Percentiles rank a stretch among this genome's conserved stretches.
Evolutionary conservation across 768 basidiomycete species (phyloP).

Genomic region (Saitozyma sp.): DNA sequence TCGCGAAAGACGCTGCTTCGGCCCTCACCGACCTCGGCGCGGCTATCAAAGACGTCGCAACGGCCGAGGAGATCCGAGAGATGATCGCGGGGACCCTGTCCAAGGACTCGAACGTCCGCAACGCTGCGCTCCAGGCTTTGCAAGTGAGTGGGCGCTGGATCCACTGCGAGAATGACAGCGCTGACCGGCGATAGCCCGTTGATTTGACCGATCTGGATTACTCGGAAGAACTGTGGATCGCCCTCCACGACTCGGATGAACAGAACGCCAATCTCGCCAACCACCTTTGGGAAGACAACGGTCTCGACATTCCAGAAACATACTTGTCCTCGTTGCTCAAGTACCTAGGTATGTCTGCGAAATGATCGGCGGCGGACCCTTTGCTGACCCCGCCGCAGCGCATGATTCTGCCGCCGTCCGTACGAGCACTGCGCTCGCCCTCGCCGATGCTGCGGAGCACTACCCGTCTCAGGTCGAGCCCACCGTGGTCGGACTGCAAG

Average conservation of each 20-base stretch:
- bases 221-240: slow-evolving; percentile 83
- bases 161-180: neutral
- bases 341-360: slow-evolving; percentile 63
- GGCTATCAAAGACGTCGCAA: slow-evolving; percentile 68
- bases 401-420: slow-evolving; percentile 82
- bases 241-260: slow-evolving; percentile 83
- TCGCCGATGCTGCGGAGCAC: slow-evolving; percentile 73
- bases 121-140: slow-evolving; percentile 83
- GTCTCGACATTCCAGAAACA: slow-evolving; percentile 75
- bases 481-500: slow-evolving; percentile 59
- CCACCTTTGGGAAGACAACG: slow-evolving; percentile 93
- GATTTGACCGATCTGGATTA: slow-evolving; percentile 94
- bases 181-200: slow-evolving; percentile 65
- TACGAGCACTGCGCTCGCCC: slow-evolving; percentile 65
- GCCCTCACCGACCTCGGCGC: slow-evolving; percentile 78
- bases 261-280: slow-evolving; percentile 80
- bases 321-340: slow-evolving; percentile 63
- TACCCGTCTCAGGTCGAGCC: slow-evolving; percentile 64
- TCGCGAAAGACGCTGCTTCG: slow-evolving; percentile 79
- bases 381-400: slow-evolving; percentile 54
- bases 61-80: slow-evolving; percentile 63
- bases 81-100: slow-evolving; percentile 72
- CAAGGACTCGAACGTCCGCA: slow-evolving; percentile 85
- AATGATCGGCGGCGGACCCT: too few species aligned
- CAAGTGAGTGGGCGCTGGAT: slow-evolving; percentile 60